Base-by-base conservation (phyloP, 768 basidiomycete species). In the Trametopsis cervina region DNA sequence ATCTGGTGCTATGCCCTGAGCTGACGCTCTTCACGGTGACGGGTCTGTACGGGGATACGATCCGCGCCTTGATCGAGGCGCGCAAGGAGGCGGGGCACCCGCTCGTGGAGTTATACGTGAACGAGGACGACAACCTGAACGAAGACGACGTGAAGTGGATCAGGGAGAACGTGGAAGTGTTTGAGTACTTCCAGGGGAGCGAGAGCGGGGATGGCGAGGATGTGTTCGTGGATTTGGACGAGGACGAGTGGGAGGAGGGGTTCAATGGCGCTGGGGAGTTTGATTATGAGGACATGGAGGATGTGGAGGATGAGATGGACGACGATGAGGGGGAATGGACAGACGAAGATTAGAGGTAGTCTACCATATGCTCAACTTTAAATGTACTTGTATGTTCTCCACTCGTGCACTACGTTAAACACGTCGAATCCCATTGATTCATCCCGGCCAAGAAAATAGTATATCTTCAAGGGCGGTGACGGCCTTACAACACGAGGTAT, bases 121-220 rank as follows among this genome's bases (percentile, higher is more conserved):
- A 76, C 35, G 58, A 70, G 45, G 60, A 67, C 0, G 75, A 76
- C 42, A 60, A 64, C 1, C 35, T 84, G n/a, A 54, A 60, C 0
- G 43, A 55, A 1, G 63, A 65, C 20, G 74, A 80, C 11, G 68
- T 70, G 52, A 59, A 58, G 35, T 85, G 82, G 83, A 57, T 85
- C 33, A 66, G 60, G 43, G 60, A 61, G 4, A 68, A 83, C 54
- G 42, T 80, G 43, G 72, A 77, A 49, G 64, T 64, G 25, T 69
- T 85, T 13, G 75, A 76, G 10, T 74, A 68, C 52, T 85, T 81
- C 51, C 80, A 78, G 42, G 58, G 53, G 24, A 61, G 77, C 26
- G 80, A 79, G 39, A 70, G 71, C 40, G 70, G 71, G 24, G 81
- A 77, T 42, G 67, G 64, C 22, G 74, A 73, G 26, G 68, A 67